Conservation (phyloP, 2,329 filamentous ascomycete species). For the Sphaerostilbella broomeana region DNA sequence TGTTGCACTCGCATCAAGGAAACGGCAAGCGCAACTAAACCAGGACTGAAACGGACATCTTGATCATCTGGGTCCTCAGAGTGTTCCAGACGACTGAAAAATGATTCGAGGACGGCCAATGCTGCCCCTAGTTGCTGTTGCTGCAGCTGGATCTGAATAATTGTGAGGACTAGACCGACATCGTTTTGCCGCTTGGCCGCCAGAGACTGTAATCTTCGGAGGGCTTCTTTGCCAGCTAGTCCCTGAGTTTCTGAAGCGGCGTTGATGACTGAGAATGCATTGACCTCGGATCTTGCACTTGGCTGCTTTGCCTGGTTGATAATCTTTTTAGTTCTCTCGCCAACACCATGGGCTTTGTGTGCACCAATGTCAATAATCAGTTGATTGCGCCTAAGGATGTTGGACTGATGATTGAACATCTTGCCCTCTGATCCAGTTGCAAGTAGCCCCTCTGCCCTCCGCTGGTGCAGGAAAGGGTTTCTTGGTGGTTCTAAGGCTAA, state of each 20-base stretch:
- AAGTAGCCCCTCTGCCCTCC: constrained; percentile 50
- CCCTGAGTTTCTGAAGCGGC: constrained; percentile 68
- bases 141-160: constrained; percentile 73
- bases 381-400: constrained; percentile 51
- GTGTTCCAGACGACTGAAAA: constrained; percentile 65
- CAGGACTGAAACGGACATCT: constrained; percentile 74
- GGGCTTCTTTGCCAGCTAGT: constrained; percentile 55
- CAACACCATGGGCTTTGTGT: constrained; percentile 60
- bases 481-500: constrained; percentile 35
- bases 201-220: constrained; percentile 63
- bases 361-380: constrained; percentile 59
- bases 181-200: constrained; percentile 71
- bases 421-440: constrained; percentile 51
- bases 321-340: constrained; percentile 39
- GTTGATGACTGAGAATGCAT: constrained; percentile 45
- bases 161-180: constrained; percentile 70
- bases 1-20: constrained; percentile 72
- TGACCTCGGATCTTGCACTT: constrained; percentile 27
- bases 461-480: constrained; percentile 65
- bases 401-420: constrained; percentile 64
- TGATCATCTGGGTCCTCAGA: constrained; percentile 49
- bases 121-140: constrained; percentile 67
- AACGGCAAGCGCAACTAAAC: constrained; percentile 72
- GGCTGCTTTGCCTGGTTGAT: constrained; percentile 26
- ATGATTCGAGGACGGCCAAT: constrained; percentile 65